Evolutionary conservation across 2,329 filamentous ascomycete genomes (phyloP), one percentile per base, ranked within the genome.

Genomic region (Neofusicoccum umdonicola): DNA sequence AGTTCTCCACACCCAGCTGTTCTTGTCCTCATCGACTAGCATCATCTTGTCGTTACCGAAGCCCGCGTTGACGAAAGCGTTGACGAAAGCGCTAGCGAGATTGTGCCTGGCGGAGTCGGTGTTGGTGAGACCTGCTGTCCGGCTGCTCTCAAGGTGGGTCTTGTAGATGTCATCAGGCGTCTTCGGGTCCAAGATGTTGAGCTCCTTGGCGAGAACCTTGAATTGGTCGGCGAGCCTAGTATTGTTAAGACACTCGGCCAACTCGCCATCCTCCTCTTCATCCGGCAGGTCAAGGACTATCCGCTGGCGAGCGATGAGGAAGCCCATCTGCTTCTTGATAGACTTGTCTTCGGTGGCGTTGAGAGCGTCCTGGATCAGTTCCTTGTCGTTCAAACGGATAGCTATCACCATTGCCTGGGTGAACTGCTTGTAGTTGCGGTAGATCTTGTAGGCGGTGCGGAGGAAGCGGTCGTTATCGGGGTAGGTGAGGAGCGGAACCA

Each of bases 151-250:
- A 4, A 99, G 86, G 78, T 99, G 95, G 74, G 93, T 97, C 83
- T 99, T 99, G 86, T 99, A 99, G 72, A 99, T 99, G 73, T 99
- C 96, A 76, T 99, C 95, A 0, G 94, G 96, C 48, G 92, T 91
- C 82, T 97, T 98, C 41, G 95, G 95, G 68, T 99, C 95, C 47
- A 98, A 83, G 61, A 99, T 94, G 78, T 99, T 98, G 62, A 99
- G 85, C 77, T 99, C 95, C 80, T 97, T 97, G 65, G 89, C 96
- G 37, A 99, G 83, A 4, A 90, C 87, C 79, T 96, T 96, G 85
- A 97, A 99, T 78, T 98, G 90, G 68, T 96, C 92, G 1, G 93
- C 89, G 65, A 99, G 81, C 73, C 90, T 92, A 17, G 90, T 88
- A 79, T 98, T 99, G 76, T 91, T 91, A 64, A 97, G 79, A 70